These are phyloP conservation scores for Lineolata rhizophorae DNA, from an alignment of 495 filamentous ascomycete genomes.

Conservation along the genomic window DNA sequence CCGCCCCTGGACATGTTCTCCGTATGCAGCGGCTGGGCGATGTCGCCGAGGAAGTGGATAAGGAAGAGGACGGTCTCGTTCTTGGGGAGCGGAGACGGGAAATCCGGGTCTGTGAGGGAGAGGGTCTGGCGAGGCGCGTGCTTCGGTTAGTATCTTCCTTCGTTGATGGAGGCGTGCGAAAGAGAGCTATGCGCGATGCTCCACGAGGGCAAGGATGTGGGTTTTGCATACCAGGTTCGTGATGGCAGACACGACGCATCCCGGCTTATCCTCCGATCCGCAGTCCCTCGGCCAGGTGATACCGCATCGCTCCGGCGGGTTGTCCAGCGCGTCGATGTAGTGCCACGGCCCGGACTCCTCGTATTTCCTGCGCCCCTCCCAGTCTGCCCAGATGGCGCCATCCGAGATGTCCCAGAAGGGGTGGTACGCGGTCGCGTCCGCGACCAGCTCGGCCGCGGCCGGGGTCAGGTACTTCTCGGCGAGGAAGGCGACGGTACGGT, in stretches of 20 bases:
- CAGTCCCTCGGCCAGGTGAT: constrained; percentile 37
- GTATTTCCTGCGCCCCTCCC: not conserved
- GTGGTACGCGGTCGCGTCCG: constrained; percentile 1
- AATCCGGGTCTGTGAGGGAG: constrained; percentile 9
- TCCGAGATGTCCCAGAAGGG: constrained; percentile 2
- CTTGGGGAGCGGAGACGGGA: no score
- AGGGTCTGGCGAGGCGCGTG: constrained; percentile 13
- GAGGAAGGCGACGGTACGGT: constrained; percentile 6
- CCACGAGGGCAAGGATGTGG: constrained; percentile 11
- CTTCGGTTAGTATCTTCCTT: constrained; percentile 13
- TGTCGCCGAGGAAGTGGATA: constrained; percentile 22
- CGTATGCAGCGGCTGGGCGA: constrained; percentile 7
- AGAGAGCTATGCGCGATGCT: not conserved
- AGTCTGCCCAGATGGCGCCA: constrained; percentile 5
- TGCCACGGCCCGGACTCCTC: constrained; percentile 20
- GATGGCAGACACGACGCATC: constrained; percentile 39
- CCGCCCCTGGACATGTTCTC: constrained; percentile 4
- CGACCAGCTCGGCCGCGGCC: not conserved
- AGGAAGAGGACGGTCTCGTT: constrained; percentile 28
- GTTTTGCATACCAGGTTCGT: constrained; percentile 28
- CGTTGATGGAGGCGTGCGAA: not conserved
- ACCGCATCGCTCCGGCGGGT: constrained; percentile 32
- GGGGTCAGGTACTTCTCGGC: constrained; percentile 2
- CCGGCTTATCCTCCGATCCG: constrained; percentile 22
- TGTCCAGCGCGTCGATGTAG: constrained; percentile 43